These are phyloP conservation scores for Zoysia matrella DNA, from an alignment of 202 grass and related monocot species.

Conservation along the genomic window DNA sequence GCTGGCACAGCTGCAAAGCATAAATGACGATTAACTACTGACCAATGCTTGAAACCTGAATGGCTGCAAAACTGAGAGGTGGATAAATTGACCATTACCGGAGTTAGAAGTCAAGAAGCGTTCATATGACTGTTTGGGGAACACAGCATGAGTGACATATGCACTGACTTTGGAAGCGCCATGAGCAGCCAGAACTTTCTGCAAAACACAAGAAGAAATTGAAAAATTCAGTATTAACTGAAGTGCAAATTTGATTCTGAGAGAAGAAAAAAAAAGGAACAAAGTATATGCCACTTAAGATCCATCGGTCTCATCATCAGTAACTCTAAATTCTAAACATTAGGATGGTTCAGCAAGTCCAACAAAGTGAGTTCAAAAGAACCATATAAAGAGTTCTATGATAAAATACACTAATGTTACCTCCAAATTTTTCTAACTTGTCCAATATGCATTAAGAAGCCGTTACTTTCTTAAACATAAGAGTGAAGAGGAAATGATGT, in stretches of 20 bases:
- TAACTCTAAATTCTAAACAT: background rate
- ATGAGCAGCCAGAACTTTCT: constrained; percentile 88
- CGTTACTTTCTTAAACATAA: background rate
- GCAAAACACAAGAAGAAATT: constrained; percentile 2
- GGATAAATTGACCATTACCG: constrained; percentile 50
- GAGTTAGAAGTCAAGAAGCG: constrained; percentile 68
- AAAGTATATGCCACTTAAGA: background rate
- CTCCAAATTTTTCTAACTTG: background rate
- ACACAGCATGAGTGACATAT: constrained; percentile 97
- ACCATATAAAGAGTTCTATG: background rate
- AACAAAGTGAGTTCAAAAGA: constrained; percentile 9
- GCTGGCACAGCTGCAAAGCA: constrained; percentile 54
- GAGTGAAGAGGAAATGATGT: background rate
- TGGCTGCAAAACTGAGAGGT: constrained; percentile 6
- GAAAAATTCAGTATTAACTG: background rate
- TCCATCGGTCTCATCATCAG: background rate
- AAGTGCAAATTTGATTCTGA: background rate
- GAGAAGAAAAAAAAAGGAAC: background rate
- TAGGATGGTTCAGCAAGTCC: background rate
- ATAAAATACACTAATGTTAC: constrained; percentile 14
- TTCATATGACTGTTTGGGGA: constrained; percentile 81
- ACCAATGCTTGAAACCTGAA: background rate
- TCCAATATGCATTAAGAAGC: background rate
- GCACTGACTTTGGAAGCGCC: constrained; percentile 92
- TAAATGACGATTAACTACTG: background rate